Conservation (phyloP, 1,284 basidiomycete species). For the Ceratobasidium sp. region DNA sequence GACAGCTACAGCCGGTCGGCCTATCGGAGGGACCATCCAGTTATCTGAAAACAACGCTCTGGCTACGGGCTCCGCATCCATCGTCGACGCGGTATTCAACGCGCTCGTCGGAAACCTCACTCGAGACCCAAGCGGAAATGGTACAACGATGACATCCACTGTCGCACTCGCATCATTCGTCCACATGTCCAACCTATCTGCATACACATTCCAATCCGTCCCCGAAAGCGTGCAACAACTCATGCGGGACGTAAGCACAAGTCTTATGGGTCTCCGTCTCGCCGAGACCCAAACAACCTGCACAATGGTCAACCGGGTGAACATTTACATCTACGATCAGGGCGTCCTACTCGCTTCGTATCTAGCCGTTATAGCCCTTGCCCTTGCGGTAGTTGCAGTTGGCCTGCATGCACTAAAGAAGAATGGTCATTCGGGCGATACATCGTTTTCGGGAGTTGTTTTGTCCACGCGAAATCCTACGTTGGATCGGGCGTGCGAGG, state of each 20-base stretch:
- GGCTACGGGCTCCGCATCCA: conserved; percentile 20
- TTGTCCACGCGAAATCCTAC: conserved; percentile 39
- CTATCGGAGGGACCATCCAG: conserved; percentile 20
- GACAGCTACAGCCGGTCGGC: conserved; percentile 20
- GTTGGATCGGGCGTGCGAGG: conserved; percentile 42
- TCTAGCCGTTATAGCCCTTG: conserved; percentile 8
- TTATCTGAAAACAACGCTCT: neutral
- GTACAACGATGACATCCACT: conserved; percentile 4
- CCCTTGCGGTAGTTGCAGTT: conserved; percentile 6
- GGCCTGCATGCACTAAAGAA: conserved; percentile 28
- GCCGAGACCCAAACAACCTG: conserved; percentile 8
- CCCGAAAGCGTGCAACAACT: conserved; percentile 19
- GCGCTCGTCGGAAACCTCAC: conserved; percentile 17
- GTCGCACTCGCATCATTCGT: conserved; percentile 24
- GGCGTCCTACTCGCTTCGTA: neutral
- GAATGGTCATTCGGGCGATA: conserved; percentile 38
- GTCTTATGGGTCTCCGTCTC: neutral
- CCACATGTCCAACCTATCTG: conserved; percentile 11
- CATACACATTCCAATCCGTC: conserved; percentile 15
- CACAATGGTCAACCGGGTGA: neutral
- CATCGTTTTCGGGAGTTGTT: conserved; percentile 33
- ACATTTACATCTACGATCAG: conserved; percentile 33
- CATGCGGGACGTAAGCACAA: conserved; percentile 22
- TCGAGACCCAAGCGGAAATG: conserved; percentile 20
- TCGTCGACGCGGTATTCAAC: conserved; percentile 32